phyloP scores from a whole-genome alignment of 208 protist genomes.

The Angomonas desouzai region DNA sequence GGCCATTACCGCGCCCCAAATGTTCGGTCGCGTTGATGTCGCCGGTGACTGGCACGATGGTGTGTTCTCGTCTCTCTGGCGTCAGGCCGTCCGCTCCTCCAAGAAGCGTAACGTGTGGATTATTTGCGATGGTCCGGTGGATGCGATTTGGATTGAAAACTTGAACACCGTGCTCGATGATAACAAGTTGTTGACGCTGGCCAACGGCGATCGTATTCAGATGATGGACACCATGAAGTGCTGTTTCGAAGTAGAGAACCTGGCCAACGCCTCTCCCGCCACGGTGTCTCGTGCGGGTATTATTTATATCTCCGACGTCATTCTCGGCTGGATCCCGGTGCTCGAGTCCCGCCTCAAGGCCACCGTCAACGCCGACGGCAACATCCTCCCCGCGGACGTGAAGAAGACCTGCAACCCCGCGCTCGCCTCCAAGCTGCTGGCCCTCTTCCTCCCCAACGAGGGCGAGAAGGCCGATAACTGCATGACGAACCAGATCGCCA shows the following conservation, averaged over 20 bases:
- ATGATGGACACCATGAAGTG: conserved; percentile 97
- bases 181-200: conserved; percentile 98
- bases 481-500: conserved; percentile 60
- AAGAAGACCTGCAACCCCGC: conserved; percentile 64
- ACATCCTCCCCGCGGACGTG: conserved; percentile 80
- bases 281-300: conserved; percentile 98
- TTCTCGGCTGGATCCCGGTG: conserved; percentile 94
- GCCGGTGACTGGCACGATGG: conserved; percentile 96
- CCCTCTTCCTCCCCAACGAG: conserved; percentile 67
- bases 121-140: conserved; percentile 97
- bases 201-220: conserved; percentile 96
- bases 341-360: conserved; percentile 77
- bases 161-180: conserved; percentile 99
- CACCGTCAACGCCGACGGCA: conserved; percentile 56
- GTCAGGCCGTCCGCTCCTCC: conserved; percentile 78
- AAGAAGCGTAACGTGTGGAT: conserved; percentile 95
- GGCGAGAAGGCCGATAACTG: conserved; percentile 27
- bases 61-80: conserved; percentile 92
- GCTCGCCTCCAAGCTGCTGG: conserved; percentile 79
- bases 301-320: conserved; percentile 96
- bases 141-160: conserved; percentile 99
- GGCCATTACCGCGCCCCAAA: conserved; percentile 94
- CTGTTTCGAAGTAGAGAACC: conserved; percentile 97
- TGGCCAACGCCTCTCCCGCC: conserved; percentile 98
- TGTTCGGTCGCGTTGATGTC: conserved; percentile 95